phyloP scores from a whole-genome alignment of 768 basidiomycete genomes.

The Kwoniella dejecticola region DNA sequence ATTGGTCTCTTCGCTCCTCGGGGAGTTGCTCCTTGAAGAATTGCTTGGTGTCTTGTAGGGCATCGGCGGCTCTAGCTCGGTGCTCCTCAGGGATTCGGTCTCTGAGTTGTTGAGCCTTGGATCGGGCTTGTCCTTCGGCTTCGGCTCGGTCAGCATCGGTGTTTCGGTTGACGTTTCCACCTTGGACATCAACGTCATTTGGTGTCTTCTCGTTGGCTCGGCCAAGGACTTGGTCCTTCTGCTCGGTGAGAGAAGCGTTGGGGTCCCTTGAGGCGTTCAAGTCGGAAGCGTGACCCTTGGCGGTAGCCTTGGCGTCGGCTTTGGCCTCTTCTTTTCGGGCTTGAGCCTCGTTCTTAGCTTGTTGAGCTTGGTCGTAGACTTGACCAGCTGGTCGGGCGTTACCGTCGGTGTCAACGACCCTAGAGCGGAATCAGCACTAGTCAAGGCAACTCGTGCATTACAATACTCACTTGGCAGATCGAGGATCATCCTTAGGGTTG shows the following conservation, averaged over 20 bases:
- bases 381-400: slow-evolving; percentile 53
- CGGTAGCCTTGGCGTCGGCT: slow-evolving; percentile 39
- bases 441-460: too few species aligned
- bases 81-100: slow-evolving; percentile 72
- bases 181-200: slow-evolving; percentile 39
- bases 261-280: slow-evolving; percentile 46
- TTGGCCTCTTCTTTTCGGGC: slow-evolving; percentile 40
- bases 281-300: slow-evolving; percentile 51
- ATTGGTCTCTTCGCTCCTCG: slow-evolving; percentile 83
- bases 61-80: slow-evolving; percentile 62
- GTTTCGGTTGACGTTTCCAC: slow-evolving; percentile 33
- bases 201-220: slow-evolving; percentile 49
- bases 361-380: slow-evolving; percentile 49
- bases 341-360: slow-evolving; percentile 49
- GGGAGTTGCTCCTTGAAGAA: slow-evolving; percentile 85
- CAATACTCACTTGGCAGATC: slow-evolving; percentile 53
- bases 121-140: slow-evolving; percentile 41
- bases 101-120: slow-evolving; percentile 57
- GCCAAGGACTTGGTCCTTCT: slow-evolving; percentile 46
- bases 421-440: slow-evolving; percentile 10
- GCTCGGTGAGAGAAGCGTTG: slow-evolving; percentile 45
- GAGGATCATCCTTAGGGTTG: slow-evolving; percentile 62
- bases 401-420: slow-evolving; percentile 55
- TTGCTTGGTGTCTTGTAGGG: slow-evolving; percentile 64
- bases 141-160: slow-evolving; percentile 27